These are phyloP conservation scores for Trametes elegans DNA, from an alignment of 768 basidiomycete genomes.

Conservation along the genomic window DNA sequence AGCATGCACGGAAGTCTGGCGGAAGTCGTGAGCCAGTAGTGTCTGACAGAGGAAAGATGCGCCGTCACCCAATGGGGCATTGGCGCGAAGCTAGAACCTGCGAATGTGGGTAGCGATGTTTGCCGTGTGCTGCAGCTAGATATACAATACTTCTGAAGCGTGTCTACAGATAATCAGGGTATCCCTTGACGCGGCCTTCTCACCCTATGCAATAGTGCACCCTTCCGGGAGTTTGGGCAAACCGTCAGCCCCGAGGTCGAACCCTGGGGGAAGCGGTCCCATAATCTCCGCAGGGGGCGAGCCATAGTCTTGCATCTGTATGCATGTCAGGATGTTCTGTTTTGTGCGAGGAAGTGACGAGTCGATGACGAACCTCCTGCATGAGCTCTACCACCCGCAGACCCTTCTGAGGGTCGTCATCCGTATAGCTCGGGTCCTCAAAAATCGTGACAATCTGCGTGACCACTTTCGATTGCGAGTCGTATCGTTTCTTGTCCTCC, in stretches of 20 bases:
- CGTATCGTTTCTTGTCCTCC: slow-evolving; percentile 63
- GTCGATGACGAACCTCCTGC: slow-evolving; percentile 55
- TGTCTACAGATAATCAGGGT: too few species aligned
- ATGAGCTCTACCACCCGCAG: slow-evolving; percentile 64
- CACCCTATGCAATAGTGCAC: slow-evolving; percentile 34
- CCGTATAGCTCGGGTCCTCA: slow-evolving; percentile 56
- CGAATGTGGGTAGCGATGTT: too few species aligned
- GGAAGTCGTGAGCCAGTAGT: too few species aligned
- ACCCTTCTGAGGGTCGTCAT: slow-evolving; percentile 46
- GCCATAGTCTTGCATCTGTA: slow-evolving; percentile 77
- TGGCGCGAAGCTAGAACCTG: too few species aligned
- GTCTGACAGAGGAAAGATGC: too few species aligned
- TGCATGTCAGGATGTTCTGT: neutral
- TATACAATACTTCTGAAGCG: too few species aligned
- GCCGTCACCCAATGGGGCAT: too few species aligned
- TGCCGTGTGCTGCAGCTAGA: too few species aligned
- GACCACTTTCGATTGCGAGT: slow-evolving; percentile 57
- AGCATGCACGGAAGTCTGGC: too few species aligned
- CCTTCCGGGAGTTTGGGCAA: slow-evolving; percentile 45
- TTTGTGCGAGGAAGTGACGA: neutral
- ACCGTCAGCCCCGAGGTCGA: slow-evolving; percentile 54
- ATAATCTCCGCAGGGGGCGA: slow-evolving; percentile 80
- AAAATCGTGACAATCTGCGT: slow-evolving; percentile 62
- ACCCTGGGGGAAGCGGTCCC: slow-evolving; percentile 78
- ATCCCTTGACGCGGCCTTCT: too few species aligned